Conservation (phyloP, 306 rosid species). For the Sphenostylis stenocarpa region DNA sequence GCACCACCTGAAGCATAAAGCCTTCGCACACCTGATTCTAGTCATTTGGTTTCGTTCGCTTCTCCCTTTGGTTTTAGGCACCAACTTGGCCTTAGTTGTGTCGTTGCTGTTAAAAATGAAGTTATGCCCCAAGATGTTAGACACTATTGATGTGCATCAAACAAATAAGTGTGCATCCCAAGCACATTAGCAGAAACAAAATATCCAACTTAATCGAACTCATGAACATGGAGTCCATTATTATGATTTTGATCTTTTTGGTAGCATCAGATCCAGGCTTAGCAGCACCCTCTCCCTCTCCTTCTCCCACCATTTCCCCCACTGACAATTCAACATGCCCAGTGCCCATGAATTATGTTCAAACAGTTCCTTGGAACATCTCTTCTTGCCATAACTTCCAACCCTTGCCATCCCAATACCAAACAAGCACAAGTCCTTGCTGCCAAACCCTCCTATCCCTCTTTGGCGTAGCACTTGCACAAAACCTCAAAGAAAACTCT, state of each 20-base stretch:
- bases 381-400: constrained; percentile 54
- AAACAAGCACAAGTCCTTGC: constrained; percentile 34
- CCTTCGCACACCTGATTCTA: background rate
- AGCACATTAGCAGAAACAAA: background rate
- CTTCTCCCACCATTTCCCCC: constrained; percentile 6
- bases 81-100: background rate
- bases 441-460: constrained; percentile 66
- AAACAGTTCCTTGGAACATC: constrained; percentile 60
- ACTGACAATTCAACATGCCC: constrained; percentile 52
- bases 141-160: no score
- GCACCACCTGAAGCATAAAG: no score
- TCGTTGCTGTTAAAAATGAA: background rate
- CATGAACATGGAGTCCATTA: constrained; percentile 12
- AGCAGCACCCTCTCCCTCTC: constrained; percentile 41
- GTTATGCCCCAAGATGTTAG: background rate
- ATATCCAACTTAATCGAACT: background rate
- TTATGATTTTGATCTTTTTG: constrained; percentile 28
- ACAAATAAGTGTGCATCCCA: background rate
- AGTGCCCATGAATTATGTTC: constrained; percentile 59
- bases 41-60: background rate
- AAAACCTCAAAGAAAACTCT: constrained; percentile 55
- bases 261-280: constrained; percentile 11
- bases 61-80: background rate
- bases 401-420: constrained; percentile 17
- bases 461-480: constrained; percentile 59